Conservation (phyloP, 1,284 basidiomycete genomes). For the Leccinum proliferum region DNA sequence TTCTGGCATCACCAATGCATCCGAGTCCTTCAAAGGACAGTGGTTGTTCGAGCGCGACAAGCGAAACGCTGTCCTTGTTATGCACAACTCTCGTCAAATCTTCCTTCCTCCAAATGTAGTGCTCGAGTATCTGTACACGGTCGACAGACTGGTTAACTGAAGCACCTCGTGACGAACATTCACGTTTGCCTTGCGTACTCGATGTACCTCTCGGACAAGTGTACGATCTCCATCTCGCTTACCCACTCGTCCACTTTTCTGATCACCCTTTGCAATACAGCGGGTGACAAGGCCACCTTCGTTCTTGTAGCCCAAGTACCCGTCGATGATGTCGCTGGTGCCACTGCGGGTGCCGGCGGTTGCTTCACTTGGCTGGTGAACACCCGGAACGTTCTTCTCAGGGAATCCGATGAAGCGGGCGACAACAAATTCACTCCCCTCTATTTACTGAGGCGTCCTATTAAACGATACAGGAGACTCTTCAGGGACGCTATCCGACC, state of each 20-base stretch:
- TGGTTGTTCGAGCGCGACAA: slow-evolving; percentile 18
- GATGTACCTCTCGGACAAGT: slow-evolving; percentile 26
- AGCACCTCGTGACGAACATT: slow-evolving; percentile 17
- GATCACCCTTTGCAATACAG: slow-evolving; percentile 5
- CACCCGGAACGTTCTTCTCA: slow-evolving; percentile 10
- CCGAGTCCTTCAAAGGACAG: slow-evolving; percentile 12
- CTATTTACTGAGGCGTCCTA: slow-evolving; percentile 17
- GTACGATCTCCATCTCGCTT: slow-evolving; percentile 3
- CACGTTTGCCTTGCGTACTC: slow-evolving; percentile 20
- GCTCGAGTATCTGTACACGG: slow-evolving; percentile 17
- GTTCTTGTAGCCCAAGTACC: slow-evolving; percentile 12
- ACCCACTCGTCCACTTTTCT: neutral
- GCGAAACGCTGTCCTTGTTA: slow-evolving; percentile 17
- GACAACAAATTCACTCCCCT: slow-evolving; percentile 19
- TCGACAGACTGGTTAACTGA: slow-evolving; percentile 15
- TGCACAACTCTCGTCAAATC: slow-evolving; percentile 19
- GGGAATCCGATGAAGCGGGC: slow-evolving; percentile 10
- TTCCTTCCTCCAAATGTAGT: slow-evolving; percentile 15
- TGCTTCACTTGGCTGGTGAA: slow-evolving; percentile 16
- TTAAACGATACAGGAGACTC: slow-evolving; percentile 13
- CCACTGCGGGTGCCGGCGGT: neutral
- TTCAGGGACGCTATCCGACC: slow-evolving; percentile 15
- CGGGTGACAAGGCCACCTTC: slow-evolving; percentile 14
- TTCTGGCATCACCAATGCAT: slow-evolving; percentile 5
- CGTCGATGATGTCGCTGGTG: neutral